These are phyloP conservation scores for Globisporangium nunn DNA, from an alignment of 352 stramenopile genomes.

Conservation along the genomic window DNA sequence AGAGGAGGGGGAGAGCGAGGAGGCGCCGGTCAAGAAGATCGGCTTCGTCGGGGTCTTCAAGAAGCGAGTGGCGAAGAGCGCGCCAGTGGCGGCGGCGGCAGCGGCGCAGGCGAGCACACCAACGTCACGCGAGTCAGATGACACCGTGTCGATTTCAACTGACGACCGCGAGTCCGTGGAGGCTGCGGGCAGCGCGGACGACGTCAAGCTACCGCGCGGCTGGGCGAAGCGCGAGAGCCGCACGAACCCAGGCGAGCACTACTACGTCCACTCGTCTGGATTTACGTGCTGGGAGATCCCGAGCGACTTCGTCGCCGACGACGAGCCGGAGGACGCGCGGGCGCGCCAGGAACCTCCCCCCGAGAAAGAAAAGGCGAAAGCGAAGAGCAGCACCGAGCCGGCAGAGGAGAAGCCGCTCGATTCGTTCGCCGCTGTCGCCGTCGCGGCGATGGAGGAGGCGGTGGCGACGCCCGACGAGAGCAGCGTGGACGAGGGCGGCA, in stretches of 20 bases:
- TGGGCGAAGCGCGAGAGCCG: constrained; percentile 71
- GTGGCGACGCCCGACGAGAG: constrained; percentile 11
- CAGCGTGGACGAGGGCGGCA: constrained; percentile 10
- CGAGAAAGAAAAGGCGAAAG: background rate
- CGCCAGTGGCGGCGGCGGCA: background rate
- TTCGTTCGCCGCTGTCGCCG: constrained; percentile 10
- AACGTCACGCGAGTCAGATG: constrained; percentile 33
- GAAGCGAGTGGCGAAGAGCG: constrained; percentile 22
- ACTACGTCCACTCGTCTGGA: constrained; percentile 55
- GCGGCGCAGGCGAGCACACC: constrained; percentile 8
- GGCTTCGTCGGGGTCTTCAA: constrained; percentile 23
- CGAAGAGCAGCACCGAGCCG: background rate
- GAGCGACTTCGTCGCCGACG: constrained; percentile 13
- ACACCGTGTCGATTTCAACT: constrained; percentile 30
- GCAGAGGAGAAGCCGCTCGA: background rate
- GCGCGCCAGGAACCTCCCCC: background rate
- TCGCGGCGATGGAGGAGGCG: constrained; percentile 14
- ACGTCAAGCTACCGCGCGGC: constrained; percentile 23
- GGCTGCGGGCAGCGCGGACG: constrained; percentile 17
- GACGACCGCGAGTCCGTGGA: constrained; percentile 28
- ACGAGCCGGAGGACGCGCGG: constrained; percentile 4
- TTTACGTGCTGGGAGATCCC: constrained; percentile 67
- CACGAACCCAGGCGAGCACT: constrained; percentile 50
- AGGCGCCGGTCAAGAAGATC: constrained; percentile 10
- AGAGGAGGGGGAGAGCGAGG: background rate